Percentiles rank a stretch among this genome's conserved stretches.
These are phyloP conservation scores for Xylaria grammica DNA, from an alignment of 495 filamentous ascomycete genomes.

Conservation along the genomic window DNA sequence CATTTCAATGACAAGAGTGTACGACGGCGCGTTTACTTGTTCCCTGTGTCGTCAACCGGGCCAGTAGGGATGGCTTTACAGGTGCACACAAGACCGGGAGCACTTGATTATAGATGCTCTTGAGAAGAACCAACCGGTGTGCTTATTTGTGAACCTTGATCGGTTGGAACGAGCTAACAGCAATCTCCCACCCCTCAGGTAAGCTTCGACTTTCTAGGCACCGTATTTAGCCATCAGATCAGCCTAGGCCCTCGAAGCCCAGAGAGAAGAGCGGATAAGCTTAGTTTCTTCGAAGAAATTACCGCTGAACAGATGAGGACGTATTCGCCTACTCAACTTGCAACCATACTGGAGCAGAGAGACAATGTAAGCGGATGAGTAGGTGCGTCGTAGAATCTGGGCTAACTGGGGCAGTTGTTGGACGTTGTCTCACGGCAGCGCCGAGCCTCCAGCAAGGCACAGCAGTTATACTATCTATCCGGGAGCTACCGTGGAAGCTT, in stretches of 20 bases:
- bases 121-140: slow-evolving; percentile 36
- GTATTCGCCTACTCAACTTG: slow-evolving; percentile 49
- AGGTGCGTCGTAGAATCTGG: not conserved
- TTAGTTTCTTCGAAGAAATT: slow-evolving; percentile 55
- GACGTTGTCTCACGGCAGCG: slow-evolving; percentile 4
- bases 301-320: slow-evolving; percentile 52
- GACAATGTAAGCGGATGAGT: slow-evolving; percentile 36
- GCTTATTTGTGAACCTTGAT: not conserved
- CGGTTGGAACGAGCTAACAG: not conserved
- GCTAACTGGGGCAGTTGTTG: slow-evolving; percentile 14
- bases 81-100: slow-evolving; percentile 65
- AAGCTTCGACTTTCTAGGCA: slow-evolving; percentile 25
- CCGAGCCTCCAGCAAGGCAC: not conserved
- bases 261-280: slow-evolving; percentile 42
- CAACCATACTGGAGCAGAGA: slow-evolving; percentile 47
- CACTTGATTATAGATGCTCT: slow-evolving; percentile 46
- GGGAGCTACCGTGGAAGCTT: not conserved
- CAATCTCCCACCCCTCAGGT: slow-evolving; percentile 17
- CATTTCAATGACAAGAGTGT: slow-evolving; percentile 62
- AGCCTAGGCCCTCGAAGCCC: slow-evolving; percentile 36
- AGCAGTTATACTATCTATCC: slow-evolving; percentile 15
- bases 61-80: slow-evolving; percentile 68
- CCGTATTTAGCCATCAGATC: slow-evolving; percentile 27
- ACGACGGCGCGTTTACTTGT: slow-evolving; percentile 53
- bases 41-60: slow-evolving; percentile 53